A percentile compares a stretch with the other conserved stretches of the same genome.
These are phyloP conservation scores for Paramarasmius palmivorus DNA, from an alignment of 1,284 basidiomycete genomes.

Conservation along the genomic window DNA sequence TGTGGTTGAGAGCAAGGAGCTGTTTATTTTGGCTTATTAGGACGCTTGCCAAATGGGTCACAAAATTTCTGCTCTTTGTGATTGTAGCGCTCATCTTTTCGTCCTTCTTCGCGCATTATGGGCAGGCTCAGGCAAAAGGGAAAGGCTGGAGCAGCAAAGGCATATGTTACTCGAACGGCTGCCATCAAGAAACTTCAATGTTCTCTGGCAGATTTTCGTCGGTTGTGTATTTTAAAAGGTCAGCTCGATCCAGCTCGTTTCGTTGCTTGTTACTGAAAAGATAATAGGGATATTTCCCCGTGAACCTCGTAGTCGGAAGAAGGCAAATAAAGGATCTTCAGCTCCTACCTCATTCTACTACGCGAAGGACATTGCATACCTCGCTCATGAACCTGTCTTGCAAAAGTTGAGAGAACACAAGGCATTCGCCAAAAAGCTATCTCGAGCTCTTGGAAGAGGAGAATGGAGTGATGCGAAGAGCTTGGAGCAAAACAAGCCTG, in stretches of 20 bases:
- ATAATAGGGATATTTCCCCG: conserved; percentile 91
- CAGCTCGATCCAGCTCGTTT: conserved; percentile 21
- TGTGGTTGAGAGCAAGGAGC: conserved; percentile 1
- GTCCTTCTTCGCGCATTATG: conserved; percentile 48
- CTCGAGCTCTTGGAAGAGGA: conserved; percentile 88
- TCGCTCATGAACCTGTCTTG: conserved; percentile 97
- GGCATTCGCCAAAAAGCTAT: conserved; percentile 96
- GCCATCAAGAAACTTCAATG: conserved; percentile 95
- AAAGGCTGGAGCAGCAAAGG: conserved; percentile 92
- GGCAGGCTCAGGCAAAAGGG: conserved; percentile 89
- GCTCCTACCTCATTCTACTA: conserved; percentile 99
- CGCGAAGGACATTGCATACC: conserved; percentile 96
- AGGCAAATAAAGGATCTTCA: conserved; percentile 97
- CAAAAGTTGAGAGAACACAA: conserved; percentile 97
- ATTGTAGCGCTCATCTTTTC: background rate
- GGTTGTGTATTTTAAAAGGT: conserved; percentile 98
- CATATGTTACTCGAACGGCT: conserved; percentile 89
- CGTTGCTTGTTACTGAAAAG: conserved; percentile 10
- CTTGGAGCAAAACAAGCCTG: conserved; percentile 89
- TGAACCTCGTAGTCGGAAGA: conserved; percentile 90
- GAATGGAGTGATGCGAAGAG: conserved; percentile 97
- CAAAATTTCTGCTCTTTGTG: conserved; percentile 14
- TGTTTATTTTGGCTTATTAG: conserved; percentile 6
- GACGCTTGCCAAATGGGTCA: background rate
- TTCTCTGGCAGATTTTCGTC: conserved; percentile 95